phyloP scores from a whole-genome alignment of 2,329 filamentous ascomycete species.

The Sclerotinia nivalis region DNA sequence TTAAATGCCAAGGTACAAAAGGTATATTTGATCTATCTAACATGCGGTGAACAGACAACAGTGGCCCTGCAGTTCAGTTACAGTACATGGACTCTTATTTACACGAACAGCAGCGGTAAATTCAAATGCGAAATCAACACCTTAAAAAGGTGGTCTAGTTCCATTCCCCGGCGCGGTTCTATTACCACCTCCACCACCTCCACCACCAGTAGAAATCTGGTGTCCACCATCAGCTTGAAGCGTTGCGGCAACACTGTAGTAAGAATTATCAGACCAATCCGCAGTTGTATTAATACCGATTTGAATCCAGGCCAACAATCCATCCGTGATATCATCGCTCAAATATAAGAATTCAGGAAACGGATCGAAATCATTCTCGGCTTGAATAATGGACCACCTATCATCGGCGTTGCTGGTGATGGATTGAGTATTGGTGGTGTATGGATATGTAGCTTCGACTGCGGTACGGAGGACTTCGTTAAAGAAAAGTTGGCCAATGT shows the following conservation, averaged over 20 bases:
- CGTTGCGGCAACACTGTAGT: not conserved
- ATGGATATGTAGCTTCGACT: conserved; percentile 50
- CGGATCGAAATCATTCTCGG: conserved; percentile 52
- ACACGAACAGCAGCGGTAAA: not conserved
- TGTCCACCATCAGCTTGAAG: conserved; percentile 6
- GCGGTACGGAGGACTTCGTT: conserved; percentile 53
- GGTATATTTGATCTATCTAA: conserved; percentile 4
- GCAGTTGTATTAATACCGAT: conserved; percentile 47
- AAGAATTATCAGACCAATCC: conserved; percentile 27
- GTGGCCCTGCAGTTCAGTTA: not conserved
- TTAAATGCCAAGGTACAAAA: not conserved
- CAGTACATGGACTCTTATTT: not conserved
- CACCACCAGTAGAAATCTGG: not conserved
- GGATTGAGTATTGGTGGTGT: conserved; percentile 45
- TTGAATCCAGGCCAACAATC: conserved; percentile 52
- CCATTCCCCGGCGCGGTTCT: not conserved
- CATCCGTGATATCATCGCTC: conserved; percentile 50
- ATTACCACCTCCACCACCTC: not conserved
- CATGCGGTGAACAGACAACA: not conserved
- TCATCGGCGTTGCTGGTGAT: conserved; percentile 54
- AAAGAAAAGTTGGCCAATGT: conserved; percentile 61
- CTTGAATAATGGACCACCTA: conserved; percentile 45
- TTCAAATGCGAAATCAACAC: not conserved
- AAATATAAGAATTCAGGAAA: conserved; percentile 55
- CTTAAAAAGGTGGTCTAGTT: not conserved